A percentile compares a stretch with the other conserved stretches of the same genome.
phyloP scores from a whole-genome alignment of 78 protist species.

The Monocercomonoides exilis region DNA sequence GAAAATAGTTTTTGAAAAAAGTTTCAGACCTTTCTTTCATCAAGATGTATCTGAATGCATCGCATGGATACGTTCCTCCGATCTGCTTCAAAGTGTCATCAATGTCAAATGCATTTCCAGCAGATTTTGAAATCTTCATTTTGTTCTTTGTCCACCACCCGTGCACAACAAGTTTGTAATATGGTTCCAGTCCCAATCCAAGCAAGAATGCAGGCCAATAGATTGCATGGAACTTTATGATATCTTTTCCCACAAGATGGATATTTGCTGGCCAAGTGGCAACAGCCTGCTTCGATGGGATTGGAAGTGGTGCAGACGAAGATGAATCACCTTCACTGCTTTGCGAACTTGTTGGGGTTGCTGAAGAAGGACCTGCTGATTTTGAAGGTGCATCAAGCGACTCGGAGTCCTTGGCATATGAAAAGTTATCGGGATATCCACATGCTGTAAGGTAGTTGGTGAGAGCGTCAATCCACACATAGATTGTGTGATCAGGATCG shows the following conservation, averaged over 20 bases:
- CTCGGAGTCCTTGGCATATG: background rate
- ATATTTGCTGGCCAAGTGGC: slow-evolving; percentile 50
- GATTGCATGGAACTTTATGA: slow-evolving; percentile 77
- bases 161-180: slow-evolving; percentile 54
- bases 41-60: slow-evolving; percentile 40
- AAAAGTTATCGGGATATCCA: slow-evolving; percentile 53
- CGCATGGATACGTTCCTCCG: slow-evolving; percentile 46
- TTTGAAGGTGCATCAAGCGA: background rate
- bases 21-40: slow-evolving; percentile 12
- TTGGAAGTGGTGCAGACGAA: background rate
- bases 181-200: slow-evolving; percentile 50
- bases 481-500: slow-evolving; percentile 72
- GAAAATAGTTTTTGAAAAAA: no score
- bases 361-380: background rate
- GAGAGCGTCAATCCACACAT: slow-evolving; percentile 96
- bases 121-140: slow-evolving; percentile 60
- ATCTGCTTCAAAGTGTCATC: slow-evolving; percentile 12
- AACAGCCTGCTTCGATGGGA: no score
- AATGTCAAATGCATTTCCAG: slow-evolving; percentile 68
- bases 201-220: slow-evolving; percentile 90
- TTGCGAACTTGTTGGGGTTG: background rate
- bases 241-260: slow-evolving; percentile 91
- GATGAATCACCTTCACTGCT: background rate
- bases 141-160: slow-evolving; percentile 76
- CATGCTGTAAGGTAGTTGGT: slow-evolving; percentile 78